Conservation (phyloP, 2,329 filamentous ascomycete species). For the Clonostachys chloroleuca region DNA sequence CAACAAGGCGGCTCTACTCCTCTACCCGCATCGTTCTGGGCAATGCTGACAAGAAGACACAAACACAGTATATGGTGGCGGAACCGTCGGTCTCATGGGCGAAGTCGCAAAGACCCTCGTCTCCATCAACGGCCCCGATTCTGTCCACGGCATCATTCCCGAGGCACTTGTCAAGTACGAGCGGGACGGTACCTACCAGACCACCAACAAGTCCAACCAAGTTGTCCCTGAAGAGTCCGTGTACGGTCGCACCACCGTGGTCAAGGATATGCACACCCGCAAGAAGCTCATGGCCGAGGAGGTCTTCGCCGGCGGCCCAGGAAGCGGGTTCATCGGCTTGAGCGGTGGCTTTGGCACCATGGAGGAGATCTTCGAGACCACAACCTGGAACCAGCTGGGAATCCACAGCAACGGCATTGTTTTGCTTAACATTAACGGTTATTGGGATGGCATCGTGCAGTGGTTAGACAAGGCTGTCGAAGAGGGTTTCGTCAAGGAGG, state of each 20-base stretch:
- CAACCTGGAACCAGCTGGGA: slow-evolving; percentile 94
- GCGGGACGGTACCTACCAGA: slow-evolving; percentile 54
- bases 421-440: slow-evolving; percentile 82
- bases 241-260: slow-evolving; percentile 83
- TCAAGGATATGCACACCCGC: slow-evolving; percentile 92
- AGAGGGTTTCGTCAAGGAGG: slow-evolving; percentile 70
- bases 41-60: neutral
- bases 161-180: slow-evolving; percentile 78
- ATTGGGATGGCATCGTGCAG: slow-evolving; percentile 80
- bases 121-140: slow-evolving; percentile 70
- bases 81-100: slow-evolving; percentile 93
- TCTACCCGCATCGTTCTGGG: neutral
- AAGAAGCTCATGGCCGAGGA: slow-evolving; percentile 92
- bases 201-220: slow-evolving; percentile 39
- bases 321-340: slow-evolving; percentile 85
- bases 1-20: neutral
- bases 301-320: slow-evolving; percentile 75
- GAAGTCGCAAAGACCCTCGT: slow-evolving; percentile 86
- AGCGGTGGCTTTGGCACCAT: slow-evolving; percentile 90
- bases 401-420: slow-evolving; percentile 81
- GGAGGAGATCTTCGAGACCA: slow-evolving; percentile 90
- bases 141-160: slow-evolving; percentile 93
- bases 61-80: slow-evolving; percentile 78
- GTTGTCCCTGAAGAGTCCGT: slow-evolving; percentile 57
- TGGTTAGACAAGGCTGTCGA: slow-evolving; percentile 77